These are phyloP conservation scores for Trichoderma cornu-damae DNA, from an alignment of 2,329 filamentous ascomycete species.

Conservation along the genomic window DNA sequence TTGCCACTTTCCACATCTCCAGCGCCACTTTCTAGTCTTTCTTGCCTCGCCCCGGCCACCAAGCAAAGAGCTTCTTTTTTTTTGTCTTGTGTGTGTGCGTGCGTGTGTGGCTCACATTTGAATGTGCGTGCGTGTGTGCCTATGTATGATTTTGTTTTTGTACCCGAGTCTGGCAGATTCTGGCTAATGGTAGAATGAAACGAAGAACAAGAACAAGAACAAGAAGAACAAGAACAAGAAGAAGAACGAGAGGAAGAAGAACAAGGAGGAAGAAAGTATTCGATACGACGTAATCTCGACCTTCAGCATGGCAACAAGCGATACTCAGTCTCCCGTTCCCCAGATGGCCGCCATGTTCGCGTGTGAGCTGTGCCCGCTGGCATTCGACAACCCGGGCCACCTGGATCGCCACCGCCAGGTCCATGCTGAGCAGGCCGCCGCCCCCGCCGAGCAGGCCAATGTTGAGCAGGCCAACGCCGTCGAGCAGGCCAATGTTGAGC, in stretches of 20 bases:
- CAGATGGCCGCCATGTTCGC: conserved; percentile 1
- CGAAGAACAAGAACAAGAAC: too few relatives aligned
- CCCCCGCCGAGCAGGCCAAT: conserved; percentile 21
- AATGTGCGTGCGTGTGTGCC: neutral
- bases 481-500: neutral
- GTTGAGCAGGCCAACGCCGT: conserved; percentile 21
- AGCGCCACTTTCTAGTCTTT: neutral
- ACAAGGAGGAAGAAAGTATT: too few relatives aligned
- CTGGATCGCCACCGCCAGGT: conserved; percentile 28
- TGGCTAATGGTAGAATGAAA: neutral
- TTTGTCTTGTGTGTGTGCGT: neutral
- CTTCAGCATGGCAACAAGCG: neutral
- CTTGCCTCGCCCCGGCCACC: neutral
- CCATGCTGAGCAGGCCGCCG: conserved; percentile 20
- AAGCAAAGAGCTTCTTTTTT: neutral
- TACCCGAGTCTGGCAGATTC: neutral
- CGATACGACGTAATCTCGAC: neutral
- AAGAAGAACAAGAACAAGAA: too few relatives aligned
- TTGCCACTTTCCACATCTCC: neutral
- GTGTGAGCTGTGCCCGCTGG: conserved; percentile 25
- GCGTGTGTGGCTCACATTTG: neutral
- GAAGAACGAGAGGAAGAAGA: too few relatives aligned
- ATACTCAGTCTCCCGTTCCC: neutral
- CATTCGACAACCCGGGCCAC: conserved; percentile 24
- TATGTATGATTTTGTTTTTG: too few relatives aligned